Conservation (phyloP, 345 rosid genomes). For the Heritiera littoralis region DNA sequence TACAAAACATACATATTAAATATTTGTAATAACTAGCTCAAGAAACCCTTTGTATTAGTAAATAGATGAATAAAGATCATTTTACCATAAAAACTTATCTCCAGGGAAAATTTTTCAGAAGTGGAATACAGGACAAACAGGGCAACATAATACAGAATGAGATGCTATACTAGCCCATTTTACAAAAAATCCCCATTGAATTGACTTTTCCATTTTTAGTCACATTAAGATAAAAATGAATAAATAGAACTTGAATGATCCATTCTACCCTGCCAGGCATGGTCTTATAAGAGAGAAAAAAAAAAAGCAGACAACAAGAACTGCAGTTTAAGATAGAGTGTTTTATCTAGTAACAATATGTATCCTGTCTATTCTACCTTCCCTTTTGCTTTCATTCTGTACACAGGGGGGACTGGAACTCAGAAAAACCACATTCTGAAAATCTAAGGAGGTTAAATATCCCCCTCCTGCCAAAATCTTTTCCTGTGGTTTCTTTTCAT, state of each 20-base stretch:
- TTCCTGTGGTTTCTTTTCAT: slow-evolving; percentile 1
- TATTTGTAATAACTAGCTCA: not conserved
- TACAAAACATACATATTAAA: not conserved
- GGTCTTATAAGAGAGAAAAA: not conserved
- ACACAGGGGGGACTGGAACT: not conserved
- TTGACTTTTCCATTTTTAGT: not conserved
- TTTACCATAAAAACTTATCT: not conserved
- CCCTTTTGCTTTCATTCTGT: not conserved
- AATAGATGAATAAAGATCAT: not conserved
- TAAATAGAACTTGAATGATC: not conserved
- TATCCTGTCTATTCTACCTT: not conserved
- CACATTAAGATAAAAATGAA: not conserved
- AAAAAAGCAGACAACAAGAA: not conserved
- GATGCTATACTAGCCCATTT: not conserved
- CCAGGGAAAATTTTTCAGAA: not conserved
- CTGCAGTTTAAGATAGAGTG: not conserved
- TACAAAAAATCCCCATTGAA: not conserved
- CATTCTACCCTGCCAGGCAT: not conserved
- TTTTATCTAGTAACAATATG: slow-evolving; percentile 3
- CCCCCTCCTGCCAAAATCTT: not conserved
- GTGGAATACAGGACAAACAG: not conserved
- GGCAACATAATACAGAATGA: not conserved
- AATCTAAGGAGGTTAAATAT: not conserved
- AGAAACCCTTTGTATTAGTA: not conserved
- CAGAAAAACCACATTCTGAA: not conserved